phyloP scores from a whole-genome alignment of 768 basidiomycete species.

The Suillus subalutaceus region DNA sequence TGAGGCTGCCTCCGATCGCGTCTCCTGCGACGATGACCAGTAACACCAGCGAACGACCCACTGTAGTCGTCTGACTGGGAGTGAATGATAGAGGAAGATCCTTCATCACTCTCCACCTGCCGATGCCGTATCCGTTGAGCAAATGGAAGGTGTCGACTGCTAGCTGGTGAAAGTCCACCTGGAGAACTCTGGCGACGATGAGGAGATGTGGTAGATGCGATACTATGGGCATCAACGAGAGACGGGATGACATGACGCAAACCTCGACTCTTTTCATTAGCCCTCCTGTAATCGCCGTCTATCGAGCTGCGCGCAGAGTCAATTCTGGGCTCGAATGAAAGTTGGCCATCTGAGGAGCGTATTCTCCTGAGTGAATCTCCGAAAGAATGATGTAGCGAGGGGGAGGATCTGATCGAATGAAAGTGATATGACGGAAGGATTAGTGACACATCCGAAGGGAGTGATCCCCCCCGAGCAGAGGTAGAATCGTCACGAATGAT shows the following conservation, averaged over 20 bases:
- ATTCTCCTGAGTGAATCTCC: slow-evolving; percentile 42
- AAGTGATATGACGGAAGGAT: slow-evolving; percentile 14
- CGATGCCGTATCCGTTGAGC: slow-evolving; percentile 38
- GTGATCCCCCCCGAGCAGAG: slow-evolving; percentile 3
- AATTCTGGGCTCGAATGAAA: slow-evolving; percentile 62
- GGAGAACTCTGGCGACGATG: slow-evolving; percentile 27
- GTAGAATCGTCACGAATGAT: slow-evolving; percentile 49
- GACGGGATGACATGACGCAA: slow-evolving; percentile 34
- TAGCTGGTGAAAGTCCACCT: slow-evolving; percentile 45
- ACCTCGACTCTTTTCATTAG: slow-evolving; percentile 35
- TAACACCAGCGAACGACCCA: slow-evolving; percentile 25
- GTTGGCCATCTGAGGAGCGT: slow-evolving; percentile 47
- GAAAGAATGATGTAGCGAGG: slow-evolving; percentile 42
- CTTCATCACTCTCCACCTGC: slow-evolving; percentile 49
- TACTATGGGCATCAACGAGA: slow-evolving; percentile 35
- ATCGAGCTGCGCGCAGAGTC: slow-evolving; percentile 51
- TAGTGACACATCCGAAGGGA: slow-evolving; percentile 14
- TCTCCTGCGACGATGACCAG: slow-evolving; percentile 8
- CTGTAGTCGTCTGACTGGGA: slow-evolving; percentile 48
- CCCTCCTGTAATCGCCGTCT: slow-evolving; percentile 48
- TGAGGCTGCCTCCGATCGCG: slow-evolving; percentile 24
- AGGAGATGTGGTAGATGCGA: slow-evolving; percentile 38
- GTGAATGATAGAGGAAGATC: slow-evolving; percentile 46
- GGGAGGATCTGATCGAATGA: slow-evolving; percentile 18
- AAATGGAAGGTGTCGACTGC: slow-evolving; percentile 44